Percentiles rank a stretch among this genome's conserved stretches.
phyloP scores from a whole-genome alignment of 169 alveolate species.

The Cryptosporidium sp. region DNA sequence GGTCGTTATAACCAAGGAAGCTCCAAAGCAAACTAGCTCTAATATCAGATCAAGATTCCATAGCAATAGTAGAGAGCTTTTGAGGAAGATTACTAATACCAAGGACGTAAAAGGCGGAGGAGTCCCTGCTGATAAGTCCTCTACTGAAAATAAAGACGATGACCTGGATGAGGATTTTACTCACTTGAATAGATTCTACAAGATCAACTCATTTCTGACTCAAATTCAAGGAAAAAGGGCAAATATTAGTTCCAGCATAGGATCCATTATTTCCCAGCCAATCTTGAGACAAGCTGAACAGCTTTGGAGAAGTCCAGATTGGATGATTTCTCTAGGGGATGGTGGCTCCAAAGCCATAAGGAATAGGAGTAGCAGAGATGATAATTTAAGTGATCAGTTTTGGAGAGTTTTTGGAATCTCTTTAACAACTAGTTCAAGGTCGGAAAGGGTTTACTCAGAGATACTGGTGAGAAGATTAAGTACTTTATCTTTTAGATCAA shows the following conservation, averaged over 20 bases:
- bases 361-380: background rate
- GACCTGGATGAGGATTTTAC: constrained; percentile 20
- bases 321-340: constrained; percentile 18
- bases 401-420: constrained; percentile 68
- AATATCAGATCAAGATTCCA: constrained; percentile 40
- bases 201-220: background rate
- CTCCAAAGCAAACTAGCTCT: constrained; percentile 6
- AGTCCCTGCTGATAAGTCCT: background rate
- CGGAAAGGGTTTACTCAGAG: constrained; percentile 37
- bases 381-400: background rate
- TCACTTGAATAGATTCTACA: constrained; percentile 15
- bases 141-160: background rate
- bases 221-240: background rate
- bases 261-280: constrained; percentile 5
- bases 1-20: background rate
- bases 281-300: background rate
- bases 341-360: background rate
- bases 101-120: background rate
- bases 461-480: constrained; percentile 23
- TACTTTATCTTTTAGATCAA: constrained; percentile 38
- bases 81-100: constrained; percentile 25
- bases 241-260: background rate
- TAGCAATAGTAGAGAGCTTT: constrained; percentile 38
- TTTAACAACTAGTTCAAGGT: constrained; percentile 58
- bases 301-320: constrained; percentile 51